These are phyloP conservation scores for Fusarium domesticum DNA, from an alignment of 2,329 filamentous ascomycete genomes.

Conservation along the genomic window DNA sequence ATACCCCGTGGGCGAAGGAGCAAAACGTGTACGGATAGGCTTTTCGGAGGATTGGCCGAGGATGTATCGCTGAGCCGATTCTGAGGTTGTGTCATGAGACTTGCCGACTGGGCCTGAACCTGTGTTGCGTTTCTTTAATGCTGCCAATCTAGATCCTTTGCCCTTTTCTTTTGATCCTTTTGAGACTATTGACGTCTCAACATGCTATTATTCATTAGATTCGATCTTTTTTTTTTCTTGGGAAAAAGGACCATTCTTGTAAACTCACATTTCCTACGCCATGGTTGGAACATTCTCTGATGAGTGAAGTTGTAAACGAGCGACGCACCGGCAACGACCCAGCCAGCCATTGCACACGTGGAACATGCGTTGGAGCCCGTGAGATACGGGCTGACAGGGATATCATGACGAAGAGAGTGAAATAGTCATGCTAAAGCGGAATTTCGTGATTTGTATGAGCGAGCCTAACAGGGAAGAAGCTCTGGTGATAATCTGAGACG, in stretches of 20 bases:
- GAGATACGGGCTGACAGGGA: constrained; percentile 11
- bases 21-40: constrained; percentile 66
- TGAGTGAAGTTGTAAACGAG: constrained; percentile 14
- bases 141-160: constrained; percentile 18
- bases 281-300: constrained; percentile 2
- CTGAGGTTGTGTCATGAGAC: constrained; percentile 1
- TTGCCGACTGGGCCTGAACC: background rate
- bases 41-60: constrained; percentile 52
- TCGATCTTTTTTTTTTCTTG: background rate
- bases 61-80: constrained; percentile 26
- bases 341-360: background rate
- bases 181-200: too few species aligned
- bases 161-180: background rate
- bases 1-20: constrained; percentile 91
- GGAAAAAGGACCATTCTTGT: background rate
- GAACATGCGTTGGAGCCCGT: constrained; percentile 9
- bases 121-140: constrained; percentile 23
- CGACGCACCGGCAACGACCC: constrained; percentile 5
- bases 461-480: constrained; percentile 9
- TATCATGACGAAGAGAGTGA: constrained; percentile 19
- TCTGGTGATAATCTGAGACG: constrained; percentile 9
- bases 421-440: constrained; percentile 18
- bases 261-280: constrained; percentile 5
- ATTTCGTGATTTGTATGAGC: constrained; percentile 7
- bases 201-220: too few species aligned